Base-by-base conservation (phyloP, 2,329 filamentous ascomycete genomes). In the Ceratocystis ficicola region DNA sequence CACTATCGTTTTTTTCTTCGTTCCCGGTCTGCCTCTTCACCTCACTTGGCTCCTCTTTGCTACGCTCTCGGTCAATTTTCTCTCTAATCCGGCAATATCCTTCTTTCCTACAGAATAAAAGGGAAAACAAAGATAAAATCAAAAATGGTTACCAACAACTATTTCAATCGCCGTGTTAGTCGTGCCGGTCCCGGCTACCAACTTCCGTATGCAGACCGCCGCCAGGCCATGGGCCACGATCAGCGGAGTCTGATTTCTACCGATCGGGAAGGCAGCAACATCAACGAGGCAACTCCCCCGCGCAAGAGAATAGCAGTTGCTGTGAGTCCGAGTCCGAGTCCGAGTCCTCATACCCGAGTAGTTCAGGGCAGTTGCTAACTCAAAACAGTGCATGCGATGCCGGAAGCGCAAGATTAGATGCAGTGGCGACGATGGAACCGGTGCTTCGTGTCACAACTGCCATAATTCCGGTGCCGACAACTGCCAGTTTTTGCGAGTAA, bases 401-500 rank as follows among this genome's bases (percentile, higher is more conserved):
- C 85, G 93, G 68, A 92, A 93, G 77, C 84, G 93, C 67, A 97
- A 97, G 79, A 97, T 97, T 71, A 87, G 90, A 70, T 97, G 93
- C 77, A 95, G 89, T 72, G 93, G 93, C 55, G 90, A 96, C 73
- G 80, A 82, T 44, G 88, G 88, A 41, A 84, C 87, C 71, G 88
- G 87, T n/a, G 77, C 79, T 48, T 85, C 86, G n/a, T 97, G 93
- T 75, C 79, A 82, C 10, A 95, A 92, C 74, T 97, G 93, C 78
- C 87, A 85, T 71, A 84, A 80, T 68, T 87, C 92, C 64, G 87
- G 88, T 12, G 78, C 82, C 30, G 83, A 86, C 25, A 78, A 81
- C 5, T 96, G 93, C 73, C 83, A 86, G 66, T 96, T 95, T 72
- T 78, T 95, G 69, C 83, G 93, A 75, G 93, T 95, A 80, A 73